Base-by-base conservation (phyloP, 257 asterid species). In the Marsdenia floribunda region DNA sequence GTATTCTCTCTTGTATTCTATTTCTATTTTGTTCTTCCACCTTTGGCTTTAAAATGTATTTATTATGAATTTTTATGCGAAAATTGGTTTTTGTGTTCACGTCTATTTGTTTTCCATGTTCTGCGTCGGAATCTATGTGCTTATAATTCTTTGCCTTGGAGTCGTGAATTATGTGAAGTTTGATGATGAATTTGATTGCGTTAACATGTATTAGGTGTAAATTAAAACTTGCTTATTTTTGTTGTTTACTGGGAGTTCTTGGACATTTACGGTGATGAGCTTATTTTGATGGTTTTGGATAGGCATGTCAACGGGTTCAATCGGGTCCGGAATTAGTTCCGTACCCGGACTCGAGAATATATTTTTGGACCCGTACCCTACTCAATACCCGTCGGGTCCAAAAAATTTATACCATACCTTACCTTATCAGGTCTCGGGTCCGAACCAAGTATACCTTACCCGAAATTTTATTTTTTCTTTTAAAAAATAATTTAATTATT, bases 71-170 rank as follows among this genome's bases (percentile, higher is more conserved):
- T 3, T 65, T 19, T 38, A 24, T 50, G 60, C 64, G 33, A 6
- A 0, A 57, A 71, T 68, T 67, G 47, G 70, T 70, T 78, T 64
- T 49, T 61, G 68, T 61, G 75, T 74, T 72, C 82, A 80, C 84
- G 80, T 83, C 87, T 83, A 82, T 73, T 75, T 75, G 29, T 67
- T 74, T 38, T 70, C 60, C 75, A 55, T 75, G 74, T 50, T 70
- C 6, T 64, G 83, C 79, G 80, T 49, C 60, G 42, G 38, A 70
- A 70, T 72, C 58, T 73, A 53, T 19, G 15, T 67, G 49, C 29
- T 55, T 16, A 29, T n/a, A n/a, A n/a, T 77, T 47, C 15, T 63
- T 35, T 52, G 49, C 8, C 12, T 44, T 44, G 49, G 8, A 71
- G 13, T 35, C 16, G 68, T 35, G 76, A 53, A 59, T 67, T 71